Evolutionary conservation across 176 grass and related monocot genomes (phyloP), one percentile per base, ranked within the genome.

Genomic region (Phoenix roebelenii): DNA sequence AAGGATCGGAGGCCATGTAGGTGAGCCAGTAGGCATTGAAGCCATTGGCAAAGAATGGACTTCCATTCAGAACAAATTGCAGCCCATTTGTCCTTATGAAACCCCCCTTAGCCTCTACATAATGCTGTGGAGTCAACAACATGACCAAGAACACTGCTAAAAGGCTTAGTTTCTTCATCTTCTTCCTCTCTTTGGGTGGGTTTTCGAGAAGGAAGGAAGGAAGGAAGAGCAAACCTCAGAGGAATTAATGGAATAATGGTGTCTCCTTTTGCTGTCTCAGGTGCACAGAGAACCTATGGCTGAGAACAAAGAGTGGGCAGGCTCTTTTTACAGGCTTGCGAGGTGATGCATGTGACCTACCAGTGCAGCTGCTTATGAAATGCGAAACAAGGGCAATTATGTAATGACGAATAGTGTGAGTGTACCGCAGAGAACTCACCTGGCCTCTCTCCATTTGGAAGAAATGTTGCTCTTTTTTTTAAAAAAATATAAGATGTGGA

Each of bases 21-120:
- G 89, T 98, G 63, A 98, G 79, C 94, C 94, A 98, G 71, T 98
- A 98, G 49, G 94, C 85, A 68, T 98, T 98, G 84, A 89, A 98
- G 14, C 94, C 94, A 67, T 92, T 92, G 44, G 87, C 84, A 56
- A 81, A 92, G 74, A 85, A 92, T 15, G 88, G 87, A 67, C 63
- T 76, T 16, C 94, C 88, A 70, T 98, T 79, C 7, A 78, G 30
- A 49, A 86, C 79, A 81, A 98, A 98, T 1, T 77, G 94, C 6
- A 86, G 78, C 32, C 88, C 84, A 32, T 58, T 78, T 19, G 80
- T 81, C 72, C 63, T 64, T 18, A 93, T 83, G 68, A 98, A 98
- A 14, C 6, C 22, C 3, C 18, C 49, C 4, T 22, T 22, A 17
- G 48, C 63, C 7, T 1, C 63, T n/a, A 29, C 57, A 18, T 4